Conservation (phyloP, 1,284 basidiomycete species). For the Mycena citricolor region DNA sequence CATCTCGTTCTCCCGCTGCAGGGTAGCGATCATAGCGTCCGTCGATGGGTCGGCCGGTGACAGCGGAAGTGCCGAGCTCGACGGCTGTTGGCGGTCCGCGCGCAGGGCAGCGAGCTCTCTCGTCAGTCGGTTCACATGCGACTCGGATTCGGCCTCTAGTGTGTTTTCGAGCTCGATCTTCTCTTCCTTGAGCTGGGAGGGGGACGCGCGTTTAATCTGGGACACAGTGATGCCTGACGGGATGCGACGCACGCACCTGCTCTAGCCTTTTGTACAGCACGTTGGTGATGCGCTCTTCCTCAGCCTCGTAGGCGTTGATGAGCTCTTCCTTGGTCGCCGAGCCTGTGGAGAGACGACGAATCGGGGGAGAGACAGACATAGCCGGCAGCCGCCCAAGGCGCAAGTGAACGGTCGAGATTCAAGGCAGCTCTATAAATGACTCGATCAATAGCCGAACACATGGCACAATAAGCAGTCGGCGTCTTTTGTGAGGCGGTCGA, state of each 20-base stretch:
- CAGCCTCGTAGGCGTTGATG: constrained; percentile 83
- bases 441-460: no score
- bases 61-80: not conserved
- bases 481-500: no score
- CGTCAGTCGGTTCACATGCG: constrained; percentile 71
- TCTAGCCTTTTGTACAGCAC: constrained; percentile 76
- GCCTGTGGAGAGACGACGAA: constrained; percentile 55
- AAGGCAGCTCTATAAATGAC: no score
- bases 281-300: constrained; percentile 84
- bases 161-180: constrained; percentile 80
- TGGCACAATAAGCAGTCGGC: no score
- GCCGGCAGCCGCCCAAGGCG: no score
- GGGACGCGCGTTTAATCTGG: not conserved
- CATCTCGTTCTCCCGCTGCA: constrained; percentile 74
- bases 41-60: constrained; percentile 53
- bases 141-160: constrained; percentile 77
- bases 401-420: no score
- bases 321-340: constrained; percentile 63
- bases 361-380: constrained; percentile 65
- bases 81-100: constrained; percentile 45
- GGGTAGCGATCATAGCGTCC: constrained; percentile 67
- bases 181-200: constrained; percentile 71
- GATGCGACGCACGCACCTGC: constrained; percentile 66
- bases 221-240: no score
- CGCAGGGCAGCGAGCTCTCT: constrained; percentile 68